These are phyloP conservation scores for Cyclostephanos tholiformis DNA, from an alignment of 108 stramenopile species.

Conservation along the genomic window DNA sequence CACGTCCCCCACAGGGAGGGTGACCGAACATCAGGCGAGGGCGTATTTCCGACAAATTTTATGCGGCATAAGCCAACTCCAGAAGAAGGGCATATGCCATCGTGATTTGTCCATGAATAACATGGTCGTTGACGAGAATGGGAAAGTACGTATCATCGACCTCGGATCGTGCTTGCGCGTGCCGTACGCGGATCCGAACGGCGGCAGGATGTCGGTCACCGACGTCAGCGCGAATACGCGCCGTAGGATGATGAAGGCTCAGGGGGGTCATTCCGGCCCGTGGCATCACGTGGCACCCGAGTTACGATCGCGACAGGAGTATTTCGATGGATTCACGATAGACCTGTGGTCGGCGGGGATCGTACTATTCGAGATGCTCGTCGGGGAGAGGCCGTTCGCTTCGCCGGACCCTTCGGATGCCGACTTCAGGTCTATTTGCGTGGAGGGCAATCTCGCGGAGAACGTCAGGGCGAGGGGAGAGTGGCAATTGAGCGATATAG, in stretches of 20 bases:
- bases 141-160: conserved; percentile 53
- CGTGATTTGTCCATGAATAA: conserved; percentile 59
- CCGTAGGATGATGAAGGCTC: conserved; percentile 48
- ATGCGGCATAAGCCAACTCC: conserved; percentile 48
- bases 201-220: conserved; percentile 35
- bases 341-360: conserved; percentile 93
- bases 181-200: conserved; percentile 47
- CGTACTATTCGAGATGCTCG: conserved; percentile 86
- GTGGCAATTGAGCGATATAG: conserved; percentile 54
- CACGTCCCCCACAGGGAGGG: conserved; percentile 22
- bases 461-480: conserved; percentile 52
- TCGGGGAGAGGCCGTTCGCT: conserved; percentile 73
- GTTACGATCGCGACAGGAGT: conserved; percentile 52
- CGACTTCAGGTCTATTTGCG: conserved; percentile 61
- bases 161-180: conserved; percentile 68
- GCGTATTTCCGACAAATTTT: conserved; percentile 57
- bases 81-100: conserved; percentile 60
- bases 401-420: conserved; percentile 62
- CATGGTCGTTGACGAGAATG: conserved; percentile 43
- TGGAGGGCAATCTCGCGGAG: conserved; percentile 49
- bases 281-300: conserved; percentile 79
- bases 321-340: conserved; percentile 86
- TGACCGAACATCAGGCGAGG: conserved; percentile 33
- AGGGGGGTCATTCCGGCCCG: conserved; percentile 60
- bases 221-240: conserved; percentile 47